Conservation (phyloP, 257 asterid species). For the Prunella vulgaris region DNA sequence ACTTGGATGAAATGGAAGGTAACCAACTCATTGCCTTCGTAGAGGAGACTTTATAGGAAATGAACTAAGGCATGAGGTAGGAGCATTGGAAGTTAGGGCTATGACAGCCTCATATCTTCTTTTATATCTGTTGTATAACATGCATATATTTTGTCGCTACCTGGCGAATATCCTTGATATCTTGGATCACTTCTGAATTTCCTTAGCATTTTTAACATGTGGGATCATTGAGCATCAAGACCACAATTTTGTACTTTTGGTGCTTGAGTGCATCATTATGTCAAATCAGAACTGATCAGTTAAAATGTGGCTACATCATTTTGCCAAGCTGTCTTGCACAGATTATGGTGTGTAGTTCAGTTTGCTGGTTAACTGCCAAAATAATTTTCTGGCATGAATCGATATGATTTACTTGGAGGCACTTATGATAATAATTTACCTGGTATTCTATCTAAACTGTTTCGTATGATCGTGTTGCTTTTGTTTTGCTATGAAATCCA, state of each 20-base stretch:
- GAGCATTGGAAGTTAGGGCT: background rate
- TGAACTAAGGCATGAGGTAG: background rate
- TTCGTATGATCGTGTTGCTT: background rate
- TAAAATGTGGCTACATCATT: slow-evolving; percentile 11
- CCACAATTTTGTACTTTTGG: slow-evolving; percentile 6
- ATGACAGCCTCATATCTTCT: background rate
- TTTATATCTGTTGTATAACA: background rate
- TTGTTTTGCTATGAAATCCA: background rate
- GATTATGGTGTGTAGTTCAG: background rate
- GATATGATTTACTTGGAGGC: background rate
- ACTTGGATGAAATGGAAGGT: background rate
- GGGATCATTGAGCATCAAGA: background rate
- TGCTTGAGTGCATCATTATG: background rate
- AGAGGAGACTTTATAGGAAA: background rate
- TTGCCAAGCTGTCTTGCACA: background rate
- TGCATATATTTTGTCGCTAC: background rate
- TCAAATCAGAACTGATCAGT: slow-evolving; percentile 5
- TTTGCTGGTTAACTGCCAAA: slow-evolving; percentile 6
- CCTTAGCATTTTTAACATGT: background rate
- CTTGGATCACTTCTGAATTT: background rate
- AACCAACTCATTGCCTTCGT: background rate
- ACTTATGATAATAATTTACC: slow-evolving; percentile 3
- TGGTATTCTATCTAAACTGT: background rate
- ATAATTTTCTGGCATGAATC: slow-evolving; percentile 1
- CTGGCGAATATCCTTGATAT: background rate